A percentile compares a stretch with the other conserved stretches of the same genome.
phyloP scores from a whole-genome alignment of 108 stramenopile genomes.

The Pseudonitzschia multistriata region DNA sequence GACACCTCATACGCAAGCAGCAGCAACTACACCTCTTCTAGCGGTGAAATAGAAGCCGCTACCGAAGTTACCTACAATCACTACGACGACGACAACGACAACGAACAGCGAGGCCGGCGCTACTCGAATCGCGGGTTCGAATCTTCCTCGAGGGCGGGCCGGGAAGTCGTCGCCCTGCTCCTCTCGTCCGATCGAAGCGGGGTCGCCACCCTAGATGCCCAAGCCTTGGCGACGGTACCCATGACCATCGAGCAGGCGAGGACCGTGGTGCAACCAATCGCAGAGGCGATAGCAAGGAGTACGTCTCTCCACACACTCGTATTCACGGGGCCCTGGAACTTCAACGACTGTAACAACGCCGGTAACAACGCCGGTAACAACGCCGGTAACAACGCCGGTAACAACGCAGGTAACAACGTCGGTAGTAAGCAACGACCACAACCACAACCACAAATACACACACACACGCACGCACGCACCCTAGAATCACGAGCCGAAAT shows the following conservation, averaged over 20 bases:
- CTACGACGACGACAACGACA: background rate
- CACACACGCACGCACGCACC: background rate
- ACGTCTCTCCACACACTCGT: background rate
- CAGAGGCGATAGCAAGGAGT: background rate
- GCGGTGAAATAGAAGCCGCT: too few relatives aligned
- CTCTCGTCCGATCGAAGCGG: background rate
- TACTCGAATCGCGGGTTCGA: background rate
- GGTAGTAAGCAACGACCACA: too few relatives aligned
- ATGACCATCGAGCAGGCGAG: background rate
- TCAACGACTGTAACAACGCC: background rate
- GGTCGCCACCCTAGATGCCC: background rate
- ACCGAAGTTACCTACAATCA: too few relatives aligned
- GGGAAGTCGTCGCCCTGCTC: background rate
- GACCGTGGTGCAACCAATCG: background rate
- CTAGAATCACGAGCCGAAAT: background rate
- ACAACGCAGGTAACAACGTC: background rate
- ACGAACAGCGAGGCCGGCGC: background rate
- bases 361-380: background rate
- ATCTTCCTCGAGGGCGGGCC: background rate
- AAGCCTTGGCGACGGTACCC: background rate
- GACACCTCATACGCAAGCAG: background rate
- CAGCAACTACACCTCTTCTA: background rate
- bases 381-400: background rate
- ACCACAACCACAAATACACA: too few relatives aligned
- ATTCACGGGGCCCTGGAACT: background rate